Percentiles rank a stretch among this genome's conserved stretches.
phyloP scores from a whole-genome alignment of 805 yeast species.

The Myxozyma sirexii region DNA sequence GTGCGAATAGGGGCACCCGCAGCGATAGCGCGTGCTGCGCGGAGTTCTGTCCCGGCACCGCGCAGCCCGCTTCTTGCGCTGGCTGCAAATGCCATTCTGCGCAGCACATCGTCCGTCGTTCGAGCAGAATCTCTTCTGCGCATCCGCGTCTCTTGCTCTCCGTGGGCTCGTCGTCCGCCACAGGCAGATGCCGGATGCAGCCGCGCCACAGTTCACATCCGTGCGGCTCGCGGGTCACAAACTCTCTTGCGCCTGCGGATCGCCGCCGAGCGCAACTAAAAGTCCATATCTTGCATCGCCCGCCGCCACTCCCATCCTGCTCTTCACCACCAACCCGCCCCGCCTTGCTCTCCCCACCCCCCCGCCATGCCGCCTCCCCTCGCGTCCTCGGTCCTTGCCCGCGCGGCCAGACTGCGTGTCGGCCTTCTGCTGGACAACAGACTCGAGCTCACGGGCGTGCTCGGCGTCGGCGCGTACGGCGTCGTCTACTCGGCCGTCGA shows the following conservation, averaged over 20 bases:
- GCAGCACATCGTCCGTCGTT: no score
- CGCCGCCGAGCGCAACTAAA: constrained; percentile 9
- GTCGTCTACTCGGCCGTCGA: constrained; percentile 72
- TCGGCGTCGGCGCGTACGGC: constrained; percentile 88
- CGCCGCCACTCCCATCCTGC: constrained; percentile 8
- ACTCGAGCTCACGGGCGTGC: constrained; percentile 38
- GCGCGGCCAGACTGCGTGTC: constrained; percentile 27
- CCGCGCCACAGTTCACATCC: not conserved
- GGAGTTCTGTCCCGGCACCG: no score
- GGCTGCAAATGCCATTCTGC: no score
- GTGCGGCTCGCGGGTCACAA: constrained; percentile 6
- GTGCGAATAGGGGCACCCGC: no score
- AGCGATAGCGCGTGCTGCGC: no score
- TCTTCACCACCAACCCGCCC: not conserved
- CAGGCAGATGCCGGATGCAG: not conserved
- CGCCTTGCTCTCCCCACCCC: not conserved
- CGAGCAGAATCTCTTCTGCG: no score
- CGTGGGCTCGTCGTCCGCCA: not conserved
- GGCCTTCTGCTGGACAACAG: constrained; percentile 35
- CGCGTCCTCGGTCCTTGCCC: constrained; percentile 20
- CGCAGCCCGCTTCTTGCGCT: no score
- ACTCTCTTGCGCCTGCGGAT: constrained; percentile 5
- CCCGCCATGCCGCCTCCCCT: constrained; percentile 7
- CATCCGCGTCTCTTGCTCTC: no score
- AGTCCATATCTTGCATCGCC: constrained; percentile 10